Evolutionary conservation across 2,329 filamentous ascomycete species (phyloP).

Genomic region (Aspergillus sp.): DNA sequence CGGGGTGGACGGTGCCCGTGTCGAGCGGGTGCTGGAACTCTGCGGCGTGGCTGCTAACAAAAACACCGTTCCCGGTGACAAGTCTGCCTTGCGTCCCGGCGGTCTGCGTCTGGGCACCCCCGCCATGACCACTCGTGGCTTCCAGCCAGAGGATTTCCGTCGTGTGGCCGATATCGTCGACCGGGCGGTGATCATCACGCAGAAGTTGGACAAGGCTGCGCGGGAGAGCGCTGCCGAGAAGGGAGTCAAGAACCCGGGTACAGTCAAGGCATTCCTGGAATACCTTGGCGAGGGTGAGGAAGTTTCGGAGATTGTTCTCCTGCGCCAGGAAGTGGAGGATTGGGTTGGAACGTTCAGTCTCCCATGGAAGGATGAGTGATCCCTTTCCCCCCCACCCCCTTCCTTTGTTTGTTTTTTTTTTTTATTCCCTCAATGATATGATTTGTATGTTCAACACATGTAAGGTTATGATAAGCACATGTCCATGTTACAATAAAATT

Average conservation of each 20-base stretch:
- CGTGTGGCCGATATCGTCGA: conserved; percentile 81
- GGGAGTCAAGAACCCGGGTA: conserved; percentile 92
- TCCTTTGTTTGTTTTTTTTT: not conserved
- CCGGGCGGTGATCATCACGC: conserved; percentile 70
- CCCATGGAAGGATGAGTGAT: conserved; percentile 60
- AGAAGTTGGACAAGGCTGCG: conserved; percentile 62
- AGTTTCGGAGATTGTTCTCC: conserved; percentile 71
- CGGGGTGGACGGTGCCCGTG: conserved; percentile 80
- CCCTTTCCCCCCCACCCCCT: no score
- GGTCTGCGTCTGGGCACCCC: conserved; percentile 91
- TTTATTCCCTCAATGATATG: conserved; percentile 1
- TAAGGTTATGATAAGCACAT: not conserved
- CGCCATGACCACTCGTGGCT: conserved; percentile 96
- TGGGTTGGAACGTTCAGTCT: conserved; percentile 92
- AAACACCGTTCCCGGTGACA: conserved; percentile 95
- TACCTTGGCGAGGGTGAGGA: conserved; percentile 75
- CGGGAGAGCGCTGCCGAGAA: conserved; percentile 69
- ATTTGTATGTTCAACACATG: conserved; percentile 8
- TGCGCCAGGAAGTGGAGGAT: conserved; percentile 80
- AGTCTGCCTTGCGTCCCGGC: conserved; percentile 84
- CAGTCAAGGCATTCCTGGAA: conserved; percentile 95
- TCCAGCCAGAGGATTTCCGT: conserved; percentile 79
- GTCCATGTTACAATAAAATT: no score
- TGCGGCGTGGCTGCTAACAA: conserved; percentile 98
- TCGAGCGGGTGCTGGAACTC: conserved; percentile 83